These are phyloP conservation scores for Saturnispora saitoi DNA, from an alignment of 805 yeast species.

Conservation along the genomic window DNA sequence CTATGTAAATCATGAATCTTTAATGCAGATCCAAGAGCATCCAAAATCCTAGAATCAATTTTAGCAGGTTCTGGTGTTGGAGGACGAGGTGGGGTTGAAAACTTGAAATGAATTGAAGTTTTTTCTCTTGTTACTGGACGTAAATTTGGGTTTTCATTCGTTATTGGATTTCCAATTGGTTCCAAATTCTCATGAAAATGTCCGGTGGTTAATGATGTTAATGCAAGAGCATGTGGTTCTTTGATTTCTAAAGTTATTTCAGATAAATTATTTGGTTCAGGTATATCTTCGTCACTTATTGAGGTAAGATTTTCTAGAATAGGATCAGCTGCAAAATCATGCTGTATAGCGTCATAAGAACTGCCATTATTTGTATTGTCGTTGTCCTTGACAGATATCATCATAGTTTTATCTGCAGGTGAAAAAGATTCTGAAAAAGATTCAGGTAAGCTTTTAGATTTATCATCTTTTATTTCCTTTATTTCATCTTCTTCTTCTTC, in stretches of 20 bases:
- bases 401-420: background rate
- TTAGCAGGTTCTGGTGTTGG: slow-evolving; percentile 24
- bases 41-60: slow-evolving; percentile 12
- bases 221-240: background rate
- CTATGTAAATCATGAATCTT: slow-evolving; percentile 10
- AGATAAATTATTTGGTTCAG: too few species aligned
- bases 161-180: background rate
- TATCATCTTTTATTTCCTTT: background rate
- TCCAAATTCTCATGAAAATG: background rate
- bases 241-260: background rate
- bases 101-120: slow-evolving; percentile 7
- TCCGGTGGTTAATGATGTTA: background rate
- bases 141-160: background rate
- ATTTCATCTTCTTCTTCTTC: background rate
- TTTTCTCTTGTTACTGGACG: background rate
- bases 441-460: background rate
- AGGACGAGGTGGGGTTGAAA: slow-evolving; percentile 15
- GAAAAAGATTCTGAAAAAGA: background rate
- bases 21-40: slow-evolving; percentile 5
- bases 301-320: background rate
- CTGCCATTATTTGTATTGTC: background rate
- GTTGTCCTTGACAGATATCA: slow-evolving; percentile 1
- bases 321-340: background rate
- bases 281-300: background rate
- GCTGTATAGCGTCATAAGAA: background rate